Conservation (phyloP, 1,139 yeast genomes). For the Pichia sp. region DNA sequence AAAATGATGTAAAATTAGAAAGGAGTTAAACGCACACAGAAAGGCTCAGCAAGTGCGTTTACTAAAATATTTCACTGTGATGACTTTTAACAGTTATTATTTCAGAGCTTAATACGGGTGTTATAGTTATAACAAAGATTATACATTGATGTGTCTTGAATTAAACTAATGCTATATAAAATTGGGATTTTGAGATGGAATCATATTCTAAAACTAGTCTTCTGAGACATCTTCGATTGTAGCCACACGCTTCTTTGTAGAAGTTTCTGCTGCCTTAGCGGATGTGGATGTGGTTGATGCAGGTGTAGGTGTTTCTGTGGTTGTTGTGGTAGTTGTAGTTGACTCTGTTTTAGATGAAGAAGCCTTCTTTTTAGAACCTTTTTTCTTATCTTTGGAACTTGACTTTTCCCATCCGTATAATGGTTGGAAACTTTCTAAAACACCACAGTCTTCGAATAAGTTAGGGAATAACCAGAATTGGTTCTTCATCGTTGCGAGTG, state of each 20-base stretch:
- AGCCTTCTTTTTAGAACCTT: slow-evolving; percentile 19
- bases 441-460: slow-evolving; percentile 93
- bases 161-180: neutral
- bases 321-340: neutral
- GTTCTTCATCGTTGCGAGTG: slow-evolving; percentile 51
- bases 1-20: too few species aligned
- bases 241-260: slow-evolving; percentile 26
- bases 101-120: neutral
- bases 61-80: too few species aligned
- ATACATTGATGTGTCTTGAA: too few species aligned
- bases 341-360: neutral
- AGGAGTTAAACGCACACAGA: too few species aligned
- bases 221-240: slow-evolving; percentile 28
- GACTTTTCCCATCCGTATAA: slow-evolving; percentile 79
- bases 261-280: slow-evolving; percentile 11
- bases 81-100: too few species aligned
- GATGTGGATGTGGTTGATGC: slow-evolving; percentile 5
- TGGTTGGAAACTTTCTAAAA: slow-evolving; percentile 89
- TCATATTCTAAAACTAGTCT: slow-evolving; percentile 12
- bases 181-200: neutral
- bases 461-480: slow-evolving; percentile 93
- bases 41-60: too few species aligned
- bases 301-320: neutral
- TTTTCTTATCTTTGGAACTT: slow-evolving; percentile 32
- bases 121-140: too few species aligned